Evolutionary conservation across 2,329 filamentous ascomycete genomes (phyloP), one percentile per base, ranked within the genome.

Genomic region (Cytospora paraplurivora): DNA sequence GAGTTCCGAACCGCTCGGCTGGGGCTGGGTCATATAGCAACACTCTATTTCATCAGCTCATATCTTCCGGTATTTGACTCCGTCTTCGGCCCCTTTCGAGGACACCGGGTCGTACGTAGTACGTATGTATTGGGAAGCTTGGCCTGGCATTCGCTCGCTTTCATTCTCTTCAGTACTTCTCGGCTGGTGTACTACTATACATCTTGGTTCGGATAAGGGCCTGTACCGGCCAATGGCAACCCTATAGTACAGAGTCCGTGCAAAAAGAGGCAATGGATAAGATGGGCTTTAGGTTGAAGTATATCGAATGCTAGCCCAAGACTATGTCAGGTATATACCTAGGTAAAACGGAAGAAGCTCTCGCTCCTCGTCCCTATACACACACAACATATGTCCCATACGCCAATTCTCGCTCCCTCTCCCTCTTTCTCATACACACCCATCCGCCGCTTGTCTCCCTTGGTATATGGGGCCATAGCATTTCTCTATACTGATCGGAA

Each of bases 221-320:
- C 7, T 19, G 10, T 21, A 47, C 44, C 44, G n/a, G n/a, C 21
- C n/a, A 12, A n/a, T n/a, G 17, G n/a, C 1, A 11, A 21, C 21
- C n/a, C n/a, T 8, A 8, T 7, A 47, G 12, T 19, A 47, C 44
- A 47, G n/a, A 11, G n/a, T 4, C 11, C 10, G 7, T 19, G 41
- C 33, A 55, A 50, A 11, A 51, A 7, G 27, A 59, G 32, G 11
- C 10, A 15, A 32, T 37, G 33, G 33, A 32, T 17, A 33, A 32
- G 21, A 11, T 34, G 56, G 34, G 55, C 49, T 58, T 66, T 49
- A 52, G 60, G 37, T 50, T 64, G 61, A 55, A 61, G 37, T 66
- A 63, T 64, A 64, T 59, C 52, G 41, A 64, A 66, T 66, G 58
- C 64, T 66, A 66, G 58, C 62, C 64, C 64, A 63, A 66, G 54